Evolutionary conservation across 345 rosid species (phyloP).

Genomic region (Citrus sp.): DNA sequence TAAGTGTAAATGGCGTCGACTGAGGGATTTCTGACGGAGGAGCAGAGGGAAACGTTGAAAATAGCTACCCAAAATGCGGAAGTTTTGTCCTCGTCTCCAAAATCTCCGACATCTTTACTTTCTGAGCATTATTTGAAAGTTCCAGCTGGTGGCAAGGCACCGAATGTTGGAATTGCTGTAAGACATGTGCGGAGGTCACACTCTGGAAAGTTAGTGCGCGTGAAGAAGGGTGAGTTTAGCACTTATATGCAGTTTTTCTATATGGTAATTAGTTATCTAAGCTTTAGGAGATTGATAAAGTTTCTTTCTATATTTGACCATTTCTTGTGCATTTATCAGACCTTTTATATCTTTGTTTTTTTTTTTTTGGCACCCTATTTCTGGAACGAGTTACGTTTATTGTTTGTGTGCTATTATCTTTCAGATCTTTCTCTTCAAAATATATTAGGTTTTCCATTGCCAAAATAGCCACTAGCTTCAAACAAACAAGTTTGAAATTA

Average conservation of each 20-base stretch:
- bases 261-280: background rate
- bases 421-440: background rate
- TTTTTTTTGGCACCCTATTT: background rate
- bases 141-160: conserved; percentile 61
- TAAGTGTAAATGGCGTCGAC: conserved; percentile 61
- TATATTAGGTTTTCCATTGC: background rate
- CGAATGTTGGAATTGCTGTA: conserved; percentile 55
- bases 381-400: background rate
- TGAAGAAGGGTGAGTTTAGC: conserved; percentile 66
- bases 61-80: conserved; percentile 62
- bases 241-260: background rate
- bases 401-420: background rate
- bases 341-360: background rate
- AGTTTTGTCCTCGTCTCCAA: conserved; percentile 68
- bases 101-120: conserved; percentile 58
- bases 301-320: background rate
- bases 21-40: conserved; percentile 75
- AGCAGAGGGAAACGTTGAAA: conserved; percentile 80
- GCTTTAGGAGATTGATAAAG: background rate
- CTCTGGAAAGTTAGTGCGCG: conserved; percentile 77
- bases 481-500: background rate
- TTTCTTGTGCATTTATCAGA: background rate
- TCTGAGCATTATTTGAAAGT: conserved; percentile 68
- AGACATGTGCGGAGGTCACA: conserved; percentile 83
- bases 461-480: background rate